phyloP scores from a whole-genome alignment of 805 yeast genomes.

The Metschnikowia kunwiensis region DNA sequence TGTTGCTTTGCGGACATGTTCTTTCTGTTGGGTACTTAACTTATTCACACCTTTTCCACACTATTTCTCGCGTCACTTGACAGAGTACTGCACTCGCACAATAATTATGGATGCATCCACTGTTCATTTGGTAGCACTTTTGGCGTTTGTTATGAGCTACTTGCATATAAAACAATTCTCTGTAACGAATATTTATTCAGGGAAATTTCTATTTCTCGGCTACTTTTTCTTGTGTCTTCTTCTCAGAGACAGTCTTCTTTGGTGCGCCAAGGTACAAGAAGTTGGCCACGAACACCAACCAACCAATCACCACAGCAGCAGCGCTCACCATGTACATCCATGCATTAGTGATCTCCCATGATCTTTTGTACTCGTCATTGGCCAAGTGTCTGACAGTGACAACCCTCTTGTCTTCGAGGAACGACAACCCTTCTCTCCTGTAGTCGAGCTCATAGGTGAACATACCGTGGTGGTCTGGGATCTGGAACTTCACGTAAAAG shows the following conservation, averaged over 20 bases:
- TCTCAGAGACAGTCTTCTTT: conserved; percentile 3
- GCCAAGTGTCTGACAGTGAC: conserved; percentile 92
- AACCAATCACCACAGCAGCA: conserved; percentile 62
- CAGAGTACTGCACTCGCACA: no score
- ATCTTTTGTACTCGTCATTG: conserved; percentile 89
- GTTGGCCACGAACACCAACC: conserved; percentile 73
- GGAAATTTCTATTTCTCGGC: neutral
- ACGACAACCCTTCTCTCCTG: conserved; percentile 72
- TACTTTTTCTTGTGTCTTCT: neutral
- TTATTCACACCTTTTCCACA: no score
- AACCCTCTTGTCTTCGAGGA: conserved; percentile 58
- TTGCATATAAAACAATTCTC: no score
- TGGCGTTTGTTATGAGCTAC: no score
- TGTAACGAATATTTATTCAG: no score
- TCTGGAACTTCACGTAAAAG: conserved; percentile 54
- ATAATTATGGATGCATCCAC: no score
- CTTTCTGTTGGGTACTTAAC: no score
- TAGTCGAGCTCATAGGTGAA: conserved; percentile 81
- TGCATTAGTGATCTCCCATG: conserved; percentile 89
- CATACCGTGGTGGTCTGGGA: conserved; percentile 97
- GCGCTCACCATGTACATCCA: conserved; percentile 86
- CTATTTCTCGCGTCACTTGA: no score
- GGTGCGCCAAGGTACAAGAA: conserved; percentile 46
- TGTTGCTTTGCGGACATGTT: conserved; percentile 17
- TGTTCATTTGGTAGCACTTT: no score